Evolutionary conservation across 2,329 filamentous ascomycete genomes (phyloP), one percentile per base, ranked within the genome.

Genomic region (Delphinella strobiligena): DNA sequence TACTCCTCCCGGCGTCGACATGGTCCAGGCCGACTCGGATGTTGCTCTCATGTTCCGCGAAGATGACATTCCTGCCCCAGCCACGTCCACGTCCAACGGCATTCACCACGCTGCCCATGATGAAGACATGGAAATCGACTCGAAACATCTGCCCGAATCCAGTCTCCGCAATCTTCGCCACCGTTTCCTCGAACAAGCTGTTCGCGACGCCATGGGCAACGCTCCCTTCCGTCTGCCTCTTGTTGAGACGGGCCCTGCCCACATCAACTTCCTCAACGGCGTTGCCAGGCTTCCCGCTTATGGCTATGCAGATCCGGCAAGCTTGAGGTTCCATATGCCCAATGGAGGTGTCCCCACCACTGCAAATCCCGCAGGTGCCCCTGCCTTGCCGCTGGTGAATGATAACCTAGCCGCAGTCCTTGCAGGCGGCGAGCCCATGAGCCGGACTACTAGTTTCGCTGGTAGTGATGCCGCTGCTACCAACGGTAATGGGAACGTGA

Each of bases 11-110:
- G 50, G 62, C 0, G 61, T 70, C 12, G 54, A 54, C 10, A 46
- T 55, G 9, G 51, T 61, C 19, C 68, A 71, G 30, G 51, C 64
- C 11, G 67, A 70, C 17, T 62, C 63, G 40, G 69, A 72, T 38
- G 56, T 71, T 31, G 61, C 61, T 34, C 58, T 70, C 49, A 70
- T 71, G 62, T 48, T 49, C 12, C 49, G 50, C 4, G 48, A 47
- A n/a, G 53, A 52, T 29, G 47, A 48, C 11, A 38, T 38, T 11
- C 14, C 37, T 3, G 22, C 22, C n/a, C n/a, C n/a, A n/a, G n/a
- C n/a, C n/a, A n/a, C 22, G 22, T 27, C 22, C 22, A 31, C 33
- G 4, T 35, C 38, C 3, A 41, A 41, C 12, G 22, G 22, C 22
- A 7, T 7, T 12, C 7, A 12, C 22, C 7, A 27, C 12, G 12